phyloP scores from a whole-genome alignment of 2,329 filamentous ascomycete genomes.

The Ambrosiella cleistominuta region DNA sequence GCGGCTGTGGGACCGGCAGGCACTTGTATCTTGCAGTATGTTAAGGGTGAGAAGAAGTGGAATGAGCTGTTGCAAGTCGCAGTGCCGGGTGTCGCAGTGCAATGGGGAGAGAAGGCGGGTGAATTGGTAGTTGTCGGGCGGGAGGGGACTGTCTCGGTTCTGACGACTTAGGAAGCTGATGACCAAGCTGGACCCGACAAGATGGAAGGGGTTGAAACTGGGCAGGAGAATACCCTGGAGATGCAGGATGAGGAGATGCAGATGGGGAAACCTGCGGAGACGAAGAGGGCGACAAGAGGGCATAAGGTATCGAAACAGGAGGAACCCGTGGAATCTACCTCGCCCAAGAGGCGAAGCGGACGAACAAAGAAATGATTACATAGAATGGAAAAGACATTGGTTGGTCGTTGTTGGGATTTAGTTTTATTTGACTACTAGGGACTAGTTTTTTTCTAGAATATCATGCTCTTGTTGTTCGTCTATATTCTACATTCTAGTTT shows the following conservation, averaged over 20 bases:
- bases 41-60: conserved; percentile 77
- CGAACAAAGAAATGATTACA: background rate
- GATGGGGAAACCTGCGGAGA: background rate
- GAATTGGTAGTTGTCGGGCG: conserved; percentile 57
- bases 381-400: background rate
- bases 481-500: background rate
- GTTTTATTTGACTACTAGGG: background rate
- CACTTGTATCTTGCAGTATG: conserved; percentile 75
- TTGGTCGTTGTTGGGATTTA: background rate
- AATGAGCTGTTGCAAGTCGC: conserved; percentile 66
- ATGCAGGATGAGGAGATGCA: background rate
- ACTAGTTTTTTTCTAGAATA: background rate
- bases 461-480: background rate
- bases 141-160: conserved; percentile 58
- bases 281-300: background rate
- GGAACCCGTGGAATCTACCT: background rate
- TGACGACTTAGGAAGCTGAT: conserved; percentile 30
- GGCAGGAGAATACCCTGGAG: background rate
- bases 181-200: background rate
- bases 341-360: background rate
- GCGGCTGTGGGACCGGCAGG: conserved; percentile 65
- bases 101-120: conserved; percentile 62
- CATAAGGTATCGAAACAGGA: background rate
- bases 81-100: conserved; percentile 51
- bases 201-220: background rate